Evolutionary conservation across 768 basidiomycete species (phyloP).

Genomic region (Mycena leptocephala): DNA sequence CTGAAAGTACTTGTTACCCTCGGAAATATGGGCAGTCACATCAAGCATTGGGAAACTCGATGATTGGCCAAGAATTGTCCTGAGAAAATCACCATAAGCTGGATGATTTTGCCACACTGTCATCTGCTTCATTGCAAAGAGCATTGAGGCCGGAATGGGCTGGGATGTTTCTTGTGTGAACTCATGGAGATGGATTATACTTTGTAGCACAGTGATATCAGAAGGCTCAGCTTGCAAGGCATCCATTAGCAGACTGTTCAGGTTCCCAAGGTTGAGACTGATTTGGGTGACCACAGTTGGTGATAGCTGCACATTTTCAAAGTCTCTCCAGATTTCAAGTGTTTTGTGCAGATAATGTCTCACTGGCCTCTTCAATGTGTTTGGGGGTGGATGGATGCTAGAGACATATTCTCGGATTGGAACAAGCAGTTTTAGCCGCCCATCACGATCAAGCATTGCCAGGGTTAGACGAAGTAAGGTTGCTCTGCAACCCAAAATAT

Average conservation of each 20-base stretch:
- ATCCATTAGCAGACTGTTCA: not conserved
- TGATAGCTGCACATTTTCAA: not conserved
- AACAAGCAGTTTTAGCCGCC: not conserved
- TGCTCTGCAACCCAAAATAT: not conserved
- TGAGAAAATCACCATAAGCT: not conserved
- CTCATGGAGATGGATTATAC: not conserved
- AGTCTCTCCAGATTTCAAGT: not conserved
- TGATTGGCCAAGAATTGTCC: not conserved
- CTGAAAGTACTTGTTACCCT: not conserved
- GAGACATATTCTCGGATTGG: slow-evolving; percentile 6
- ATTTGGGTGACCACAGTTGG: not conserved
- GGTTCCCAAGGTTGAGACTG: not conserved
- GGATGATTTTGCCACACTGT: not conserved
- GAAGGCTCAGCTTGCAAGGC: not conserved
- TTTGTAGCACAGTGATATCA: not conserved
- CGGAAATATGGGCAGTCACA: not conserved
- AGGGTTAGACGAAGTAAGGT: slow-evolving; percentile 4
- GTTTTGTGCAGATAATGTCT: not conserved
- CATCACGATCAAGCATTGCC: not conserved
- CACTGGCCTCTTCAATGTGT: not conserved
- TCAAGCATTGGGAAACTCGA: not conserved
- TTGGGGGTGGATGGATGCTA: not conserved
- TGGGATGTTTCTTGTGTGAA: not conserved
- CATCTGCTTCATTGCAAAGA: not conserved
- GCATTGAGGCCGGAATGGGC: not conserved